Percentiles rank a stretch among this genome's conserved stretches.
phyloP scores from a whole-genome alignment of 2,329 filamentous ascomycete species.

The Colletotrichum navitas region DNA sequence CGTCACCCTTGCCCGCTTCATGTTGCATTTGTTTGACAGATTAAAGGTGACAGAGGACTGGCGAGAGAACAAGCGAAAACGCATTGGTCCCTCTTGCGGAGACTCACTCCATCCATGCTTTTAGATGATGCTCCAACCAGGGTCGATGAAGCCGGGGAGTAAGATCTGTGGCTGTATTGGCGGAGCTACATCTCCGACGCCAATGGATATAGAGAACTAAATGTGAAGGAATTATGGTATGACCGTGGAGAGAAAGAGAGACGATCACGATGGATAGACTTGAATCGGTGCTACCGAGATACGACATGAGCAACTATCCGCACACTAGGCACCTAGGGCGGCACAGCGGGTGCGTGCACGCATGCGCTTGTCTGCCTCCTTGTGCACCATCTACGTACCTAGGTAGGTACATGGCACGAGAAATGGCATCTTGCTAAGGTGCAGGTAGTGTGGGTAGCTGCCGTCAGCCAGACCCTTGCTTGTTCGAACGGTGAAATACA shows the following conservation, averaged over 20 bases:
- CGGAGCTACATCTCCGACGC: neutral
- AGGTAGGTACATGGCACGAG: too few relatives aligned
- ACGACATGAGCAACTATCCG: neutral
- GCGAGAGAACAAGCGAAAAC: constrained; percentile 23
- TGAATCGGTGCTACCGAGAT: constrained; percentile 24
- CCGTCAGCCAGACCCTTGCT: constrained; percentile 22
- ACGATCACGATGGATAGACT: constrained; percentile 30
- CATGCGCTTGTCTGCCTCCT: neutral
- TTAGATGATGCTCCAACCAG: neutral
- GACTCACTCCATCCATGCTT: neutral
- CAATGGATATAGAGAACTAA: neutral
- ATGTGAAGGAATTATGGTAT: neutral
- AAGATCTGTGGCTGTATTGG: neutral
- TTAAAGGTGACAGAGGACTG: neutral
- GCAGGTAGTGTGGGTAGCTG: too few relatives aligned
- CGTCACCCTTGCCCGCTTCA: neutral
- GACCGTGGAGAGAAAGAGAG: neutral
- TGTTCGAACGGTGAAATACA: constrained; percentile 33
- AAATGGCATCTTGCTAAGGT: constrained; percentile 13
- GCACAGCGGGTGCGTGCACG: constrained; percentile 9
- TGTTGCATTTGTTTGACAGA: neutral
- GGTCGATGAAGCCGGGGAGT: neutral
- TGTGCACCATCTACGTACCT: neutral
- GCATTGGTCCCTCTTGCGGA: neutral
- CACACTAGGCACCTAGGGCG: neutral